Evolutionary conservation across 352 stramenopile species (phyloP).

Genomic region (Globisporangium abappressorium): DNA sequence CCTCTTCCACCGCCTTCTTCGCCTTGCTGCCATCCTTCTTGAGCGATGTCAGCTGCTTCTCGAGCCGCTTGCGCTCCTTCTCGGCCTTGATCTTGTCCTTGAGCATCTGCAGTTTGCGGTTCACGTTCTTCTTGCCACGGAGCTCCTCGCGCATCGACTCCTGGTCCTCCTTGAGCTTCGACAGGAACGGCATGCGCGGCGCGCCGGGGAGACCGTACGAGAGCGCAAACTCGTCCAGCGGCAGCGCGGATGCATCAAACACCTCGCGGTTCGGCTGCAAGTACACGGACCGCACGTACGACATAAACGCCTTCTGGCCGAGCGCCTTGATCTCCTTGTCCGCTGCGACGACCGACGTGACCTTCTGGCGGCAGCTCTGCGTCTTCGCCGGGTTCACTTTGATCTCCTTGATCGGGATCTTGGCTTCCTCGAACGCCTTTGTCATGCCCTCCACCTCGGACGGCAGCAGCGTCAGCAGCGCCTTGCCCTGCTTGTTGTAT

Average conservation of each 20-base stretch:
- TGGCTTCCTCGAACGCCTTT: slow-evolving; percentile 82
- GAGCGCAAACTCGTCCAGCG: slow-evolving; percentile 90
- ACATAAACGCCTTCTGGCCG: slow-evolving; percentile 98
- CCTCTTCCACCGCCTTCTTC: slow-evolving; percentile 28
- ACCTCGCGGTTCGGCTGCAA: slow-evolving; percentile 95
- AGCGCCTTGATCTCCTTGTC: slow-evolving; percentile 94
- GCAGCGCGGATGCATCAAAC: slow-evolving; percentile 90
- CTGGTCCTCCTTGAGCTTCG: slow-evolving; percentile 71
- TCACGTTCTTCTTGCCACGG: slow-evolving; percentile 95
- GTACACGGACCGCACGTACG: slow-evolving; percentile 96
- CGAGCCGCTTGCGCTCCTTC: slow-evolving; percentile 92
- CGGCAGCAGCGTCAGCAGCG: slow-evolving; percentile 90
- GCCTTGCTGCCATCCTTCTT: slow-evolving; percentile 32
- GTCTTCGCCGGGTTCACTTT: slow-evolving; percentile 97
- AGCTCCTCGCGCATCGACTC: slow-evolving; percentile 86
- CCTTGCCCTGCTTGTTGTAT: slow-evolving; percentile 94
- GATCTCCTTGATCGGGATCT: slow-evolving; percentile 96
- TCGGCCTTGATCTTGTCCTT: slow-evolving; percentile 98
- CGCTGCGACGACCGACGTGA: slow-evolving; percentile 90
- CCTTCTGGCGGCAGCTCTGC: slow-evolving; percentile 89
- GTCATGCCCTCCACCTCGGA: slow-evolving; percentile 90
- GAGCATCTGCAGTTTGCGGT: slow-evolving; percentile 95
- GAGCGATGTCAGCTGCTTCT: slow-evolving; percentile 58
- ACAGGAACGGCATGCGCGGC: slow-evolving; percentile 92
- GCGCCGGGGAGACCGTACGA: slow-evolving; percentile 93